These are phyloP conservation scores for Fragaria iinumae DNA, from an alignment of 306 rosid species.

Conservation along the genomic window DNA sequence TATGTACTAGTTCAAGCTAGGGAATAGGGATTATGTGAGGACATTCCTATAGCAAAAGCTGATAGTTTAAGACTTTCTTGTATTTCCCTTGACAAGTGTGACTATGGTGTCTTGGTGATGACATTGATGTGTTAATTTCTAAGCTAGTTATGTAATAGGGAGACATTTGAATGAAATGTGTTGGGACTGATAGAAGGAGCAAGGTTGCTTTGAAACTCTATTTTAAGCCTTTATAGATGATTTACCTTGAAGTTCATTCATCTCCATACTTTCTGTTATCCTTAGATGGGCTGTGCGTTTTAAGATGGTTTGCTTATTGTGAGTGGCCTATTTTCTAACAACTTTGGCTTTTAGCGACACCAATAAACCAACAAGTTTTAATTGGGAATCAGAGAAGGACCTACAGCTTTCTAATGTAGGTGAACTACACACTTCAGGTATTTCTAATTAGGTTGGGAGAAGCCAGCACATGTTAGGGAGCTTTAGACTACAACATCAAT, in stretches of 20 bases:
- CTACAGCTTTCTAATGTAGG: background rate
- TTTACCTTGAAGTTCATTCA: background rate
- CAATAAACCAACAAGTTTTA: background rate
- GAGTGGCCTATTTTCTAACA: background rate
- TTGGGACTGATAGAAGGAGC: background rate
- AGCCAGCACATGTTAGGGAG: background rate
- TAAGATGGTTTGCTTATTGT: background rate
- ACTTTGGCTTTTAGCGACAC: background rate
- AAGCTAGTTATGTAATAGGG: background rate
- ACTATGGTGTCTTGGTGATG: background rate
- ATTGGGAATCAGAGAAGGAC: background rate
- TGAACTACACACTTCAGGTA: background rate
- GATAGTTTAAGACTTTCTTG: background rate
- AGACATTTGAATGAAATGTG: background rate
- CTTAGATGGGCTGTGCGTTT: background rate
- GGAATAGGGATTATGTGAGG: background rate
- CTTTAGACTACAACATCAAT: background rate
- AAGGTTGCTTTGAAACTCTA: slow-evolving; percentile 1
- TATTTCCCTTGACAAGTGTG: slow-evolving; percentile 1
- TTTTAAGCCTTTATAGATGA: background rate
- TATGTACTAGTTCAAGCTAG: background rate
- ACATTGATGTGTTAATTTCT: background rate
- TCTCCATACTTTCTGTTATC: background rate
- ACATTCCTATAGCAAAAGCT: background rate
- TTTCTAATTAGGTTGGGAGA: background rate